Percentiles rank a stretch among this genome's conserved stretches.
These are phyloP conservation scores for Talaromyces adpressus DNA, from an alignment of 495 filamentous ascomycete genomes.

Conservation along the genomic window DNA sequence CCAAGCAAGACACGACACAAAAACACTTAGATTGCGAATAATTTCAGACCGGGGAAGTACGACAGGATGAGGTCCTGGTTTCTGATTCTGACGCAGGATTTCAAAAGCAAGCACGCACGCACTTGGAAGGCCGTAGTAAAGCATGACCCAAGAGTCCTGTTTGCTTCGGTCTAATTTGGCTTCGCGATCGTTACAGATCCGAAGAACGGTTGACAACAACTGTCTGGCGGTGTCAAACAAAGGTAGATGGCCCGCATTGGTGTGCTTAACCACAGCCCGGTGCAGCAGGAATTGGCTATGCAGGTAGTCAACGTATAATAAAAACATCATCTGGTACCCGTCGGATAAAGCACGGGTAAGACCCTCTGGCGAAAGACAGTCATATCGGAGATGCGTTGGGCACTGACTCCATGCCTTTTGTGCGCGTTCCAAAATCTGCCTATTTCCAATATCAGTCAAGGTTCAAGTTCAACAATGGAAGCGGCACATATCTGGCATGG, in stretches of 20 bases:
- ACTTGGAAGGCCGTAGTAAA: constrained; percentile 48
- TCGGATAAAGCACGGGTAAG: constrained; percentile 19
- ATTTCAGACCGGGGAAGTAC: constrained; percentile 50
- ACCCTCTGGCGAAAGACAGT: constrained; percentile 21
- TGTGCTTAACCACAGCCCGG: constrained; percentile 46
- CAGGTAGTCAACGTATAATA: constrained; percentile 44
- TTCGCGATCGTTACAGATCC: constrained; percentile 40
- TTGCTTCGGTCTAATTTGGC: constrained; percentile 39
- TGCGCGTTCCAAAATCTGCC: constrained; percentile 27
- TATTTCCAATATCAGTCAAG: constrained; percentile 6
- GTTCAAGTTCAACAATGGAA: background rate
- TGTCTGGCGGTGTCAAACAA: constrained; percentile 48
- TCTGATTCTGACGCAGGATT: constrained; percentile 49
- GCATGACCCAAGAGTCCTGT: constrained; percentile 52
- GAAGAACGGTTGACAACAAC: constrained; percentile 39
- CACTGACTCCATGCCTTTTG: constrained; percentile 25
- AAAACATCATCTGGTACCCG: constrained; percentile 20
- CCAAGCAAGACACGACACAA: constrained; percentile 52
- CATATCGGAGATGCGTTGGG: constrained; percentile 28
- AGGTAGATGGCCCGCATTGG: constrained; percentile 38
- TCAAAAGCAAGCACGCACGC: constrained; percentile 57
- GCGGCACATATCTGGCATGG: background rate
- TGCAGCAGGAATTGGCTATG: constrained; percentile 55
- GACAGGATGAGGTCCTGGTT: constrained; percentile 22
- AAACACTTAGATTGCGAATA: constrained; percentile 57